Base-by-base conservation (phyloP, 2,329 filamentous ascomycete genomes). In the Exophiala oligosperma region DNA sequence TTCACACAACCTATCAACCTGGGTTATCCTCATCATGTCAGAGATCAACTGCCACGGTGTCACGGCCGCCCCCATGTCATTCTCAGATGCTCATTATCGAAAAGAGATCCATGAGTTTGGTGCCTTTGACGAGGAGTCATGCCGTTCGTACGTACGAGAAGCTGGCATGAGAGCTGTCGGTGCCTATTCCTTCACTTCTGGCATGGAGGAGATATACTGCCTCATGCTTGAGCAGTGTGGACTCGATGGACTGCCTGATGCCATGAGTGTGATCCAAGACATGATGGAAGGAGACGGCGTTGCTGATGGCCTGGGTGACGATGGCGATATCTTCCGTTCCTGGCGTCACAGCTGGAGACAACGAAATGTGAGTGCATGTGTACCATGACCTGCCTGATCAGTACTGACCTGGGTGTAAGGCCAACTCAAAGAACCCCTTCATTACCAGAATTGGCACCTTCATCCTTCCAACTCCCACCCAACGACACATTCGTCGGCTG, bases 121-220 rank as follows among this genome's bases (percentile, higher is more conserved):
- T n/a, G 47, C 40, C 17, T 69, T 67, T 38, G 65, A 69, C 37
- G 67, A 68, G 53, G 67, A 68, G 44, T 56, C 62, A n/a, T 68
- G 67, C 46, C 66, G 67, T 21, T 66, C 62, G 56, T 64, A 67
- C 49, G 52, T 68, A 12, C 58, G 65, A n/a, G 65, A 67, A 52
- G 58, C 69, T 6, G 67, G 66, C 23, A 38, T 52, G 8, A 59
- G 59, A 21, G 57, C 69, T 29, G 64, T 68, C 23, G 62, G 60
- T 43, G 56, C 52, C 52, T 68, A 66, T 49, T 66, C 66, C 8
- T 69, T 67, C 60, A 57, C 57, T 12, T 59, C 66, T 38, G 67
- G 67, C 35, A 69, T 69, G 56, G 66, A 69, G 57, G 67, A 69
- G 46, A 62, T 69, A 32, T 67, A 66, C 38, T 61, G 53, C 47